phyloP scores from a whole-genome alignment of 202 grass and related monocot species.

The Setaria viridis region DNA sequence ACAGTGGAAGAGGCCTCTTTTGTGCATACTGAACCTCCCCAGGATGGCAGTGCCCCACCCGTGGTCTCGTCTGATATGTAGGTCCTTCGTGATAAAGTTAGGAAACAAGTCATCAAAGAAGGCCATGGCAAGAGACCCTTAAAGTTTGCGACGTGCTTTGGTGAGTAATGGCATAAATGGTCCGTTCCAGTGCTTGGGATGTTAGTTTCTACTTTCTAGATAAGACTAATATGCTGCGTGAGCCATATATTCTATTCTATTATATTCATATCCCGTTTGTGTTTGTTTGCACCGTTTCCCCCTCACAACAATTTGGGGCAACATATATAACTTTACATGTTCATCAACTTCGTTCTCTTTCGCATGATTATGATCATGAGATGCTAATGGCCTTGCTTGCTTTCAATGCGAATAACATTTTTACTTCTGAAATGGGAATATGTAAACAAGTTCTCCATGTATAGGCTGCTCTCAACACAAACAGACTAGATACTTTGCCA shows the following conservation, averaged over 20 bases:
- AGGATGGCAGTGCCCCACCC: conserved; percentile 62
- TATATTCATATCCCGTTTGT: not conserved
- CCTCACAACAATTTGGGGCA: no score
- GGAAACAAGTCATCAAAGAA: conserved; percentile 92
- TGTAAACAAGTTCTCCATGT: not conserved
- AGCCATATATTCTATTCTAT: not conserved
- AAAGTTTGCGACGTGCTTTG: conserved; percentile 82
- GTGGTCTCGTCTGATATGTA: conserved; percentile 62
- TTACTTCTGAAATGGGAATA: conserved; percentile 2
- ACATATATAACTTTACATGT: not conserved
- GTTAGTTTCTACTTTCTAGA: conserved; percentile 2
- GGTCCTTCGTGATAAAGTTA: conserved; percentile 79
- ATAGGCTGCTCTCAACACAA: not conserved
- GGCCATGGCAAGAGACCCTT: conserved; percentile 71
- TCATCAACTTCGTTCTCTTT: not conserved
- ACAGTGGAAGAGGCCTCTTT: conserved; percentile 73
- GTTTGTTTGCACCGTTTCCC: not conserved
- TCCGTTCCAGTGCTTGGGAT: not conserved
- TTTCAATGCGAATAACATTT: not conserved
- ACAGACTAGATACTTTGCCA: not conserved
- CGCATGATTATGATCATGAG: not conserved
- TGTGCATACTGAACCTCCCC: conserved; percentile 62
- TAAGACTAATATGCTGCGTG: not conserved
- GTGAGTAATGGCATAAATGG: conserved; percentile 48
- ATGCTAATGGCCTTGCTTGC: not conserved